A percentile compares a stretch with the other conserved stretches of the same genome.
These are phyloP conservation scores for Pichia sp. DNA, from an alignment of 1,139 yeast genomes.

Conservation along the genomic window DNA sequence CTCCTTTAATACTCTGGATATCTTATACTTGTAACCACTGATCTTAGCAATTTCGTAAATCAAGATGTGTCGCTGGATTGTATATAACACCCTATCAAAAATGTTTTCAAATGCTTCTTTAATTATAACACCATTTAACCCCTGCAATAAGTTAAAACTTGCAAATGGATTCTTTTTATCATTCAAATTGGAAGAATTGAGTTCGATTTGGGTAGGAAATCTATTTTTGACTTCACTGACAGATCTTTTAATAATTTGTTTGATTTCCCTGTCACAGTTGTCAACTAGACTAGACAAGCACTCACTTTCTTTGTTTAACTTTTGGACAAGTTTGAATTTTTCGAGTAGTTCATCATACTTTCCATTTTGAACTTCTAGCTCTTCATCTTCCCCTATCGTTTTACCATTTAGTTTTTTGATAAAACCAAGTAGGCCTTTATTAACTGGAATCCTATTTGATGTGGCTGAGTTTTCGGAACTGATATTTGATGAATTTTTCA, in stretches of 20 bases:
- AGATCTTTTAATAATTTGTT: constrained; percentile 54
- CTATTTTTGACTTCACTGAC: constrained; percentile 61
- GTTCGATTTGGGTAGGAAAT: constrained; percentile 39
- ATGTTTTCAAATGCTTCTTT: constrained; percentile 69
- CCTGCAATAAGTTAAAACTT: constrained; percentile 40
- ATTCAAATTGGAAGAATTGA: constrained; percentile 18
- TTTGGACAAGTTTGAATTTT: constrained; percentile 22
- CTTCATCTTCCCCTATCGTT: constrained; percentile 23
- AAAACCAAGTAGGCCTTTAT: constrained; percentile 27
- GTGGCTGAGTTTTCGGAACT: constrained; percentile 26
- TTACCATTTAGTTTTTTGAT: constrained; percentile 20
- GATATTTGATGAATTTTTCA: constrained; percentile 36
- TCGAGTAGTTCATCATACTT: constrained; percentile 22
- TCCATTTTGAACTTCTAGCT: constrained; percentile 24
- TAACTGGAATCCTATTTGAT: constrained; percentile 15
- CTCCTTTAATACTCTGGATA: constrained; percentile 54
- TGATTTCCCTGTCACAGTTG: constrained; percentile 45
- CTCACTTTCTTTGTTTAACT: constrained; percentile 57
- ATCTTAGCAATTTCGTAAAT: constrained; percentile 36
- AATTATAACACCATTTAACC: constrained; percentile 53
- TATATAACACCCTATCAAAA: constrained; percentile 58
- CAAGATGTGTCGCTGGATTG: constrained; percentile 68
- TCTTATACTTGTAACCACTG: constrained; percentile 36
- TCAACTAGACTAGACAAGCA: constrained; percentile 55
- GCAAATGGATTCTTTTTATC: constrained; percentile 20